Evolutionary conservation across 2,329 filamentous ascomycete genomes (phyloP).

Genomic region (Neonectria sp.): DNA sequence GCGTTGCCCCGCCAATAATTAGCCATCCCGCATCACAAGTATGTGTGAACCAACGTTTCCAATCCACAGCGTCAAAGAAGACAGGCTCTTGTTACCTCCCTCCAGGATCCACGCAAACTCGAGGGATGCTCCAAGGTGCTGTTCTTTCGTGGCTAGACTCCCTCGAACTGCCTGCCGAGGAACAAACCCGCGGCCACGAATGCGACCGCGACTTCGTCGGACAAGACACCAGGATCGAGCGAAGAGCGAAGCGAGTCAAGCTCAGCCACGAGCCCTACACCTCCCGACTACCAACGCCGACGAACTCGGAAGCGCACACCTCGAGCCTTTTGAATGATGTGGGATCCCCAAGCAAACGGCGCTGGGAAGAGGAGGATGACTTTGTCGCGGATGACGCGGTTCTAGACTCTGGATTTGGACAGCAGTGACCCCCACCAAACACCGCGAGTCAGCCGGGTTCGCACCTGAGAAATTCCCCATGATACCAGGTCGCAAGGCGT

Average conservation of each 20-base stretch:
- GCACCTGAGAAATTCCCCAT: neutral
- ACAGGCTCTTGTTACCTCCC: neutral
- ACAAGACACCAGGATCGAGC: neutral
- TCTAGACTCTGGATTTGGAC: neutral
- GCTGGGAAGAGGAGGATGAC: neutral
- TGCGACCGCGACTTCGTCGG: neutral
- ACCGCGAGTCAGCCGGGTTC: neutral
- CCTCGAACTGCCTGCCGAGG: neutral
- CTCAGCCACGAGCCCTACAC: neutral
- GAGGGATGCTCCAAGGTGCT: neutral
- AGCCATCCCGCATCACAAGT: too few relatives aligned
- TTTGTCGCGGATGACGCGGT: neutral
- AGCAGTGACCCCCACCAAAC: neutral
- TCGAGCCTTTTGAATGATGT: neutral
- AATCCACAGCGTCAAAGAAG: neutral
- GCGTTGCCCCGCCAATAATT: too few relatives aligned
- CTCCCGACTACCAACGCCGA: neutral
- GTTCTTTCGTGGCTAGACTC: neutral
- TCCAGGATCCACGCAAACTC: neutral
- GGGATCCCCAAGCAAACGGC: neutral
- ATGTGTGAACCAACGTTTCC: neutral
- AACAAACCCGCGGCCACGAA: neutral
- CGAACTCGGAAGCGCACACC: neutral
- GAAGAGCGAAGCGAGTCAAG: neutral
- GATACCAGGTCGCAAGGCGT: neutral